Base-by-base conservation (phyloP, 257 asterid genomes). In the Solanum tarapatanum region DNA sequence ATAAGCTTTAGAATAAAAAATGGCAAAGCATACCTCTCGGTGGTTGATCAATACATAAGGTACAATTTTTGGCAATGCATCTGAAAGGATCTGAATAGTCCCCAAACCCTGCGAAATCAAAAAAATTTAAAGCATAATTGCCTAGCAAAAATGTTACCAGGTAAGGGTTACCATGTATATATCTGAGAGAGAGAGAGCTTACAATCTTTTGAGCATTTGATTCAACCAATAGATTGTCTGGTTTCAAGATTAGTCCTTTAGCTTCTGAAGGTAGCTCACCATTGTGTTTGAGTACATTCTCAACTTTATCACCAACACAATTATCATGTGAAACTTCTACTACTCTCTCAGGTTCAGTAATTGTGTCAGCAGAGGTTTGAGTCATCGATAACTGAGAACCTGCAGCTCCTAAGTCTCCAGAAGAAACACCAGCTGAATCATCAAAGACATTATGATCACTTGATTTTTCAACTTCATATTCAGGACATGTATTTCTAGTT, bases 1-100 rank as follows among this genome's bases (percentile, higher is more conserved):
- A 26, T 26, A 23, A 68, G 37, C 43, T 55, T 28, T 26, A 84
- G 30, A 60, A 66, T 1, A 37, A 88, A 83, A 88, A 84, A 69
- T 83, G 35, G 87, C 17, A 41, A 33, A 51, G 64, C 94, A 83
- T 86, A 97, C 99, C 99, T 97, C 99, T 84, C 98, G 94, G 88
- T 97, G 99, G 90, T 96, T 95, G 92, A 97, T 97, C 89, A 97
- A 89, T 86, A 97, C 99, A 89, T 94, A 96, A 30, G 99, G 99
- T 69, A 92, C 94, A 88, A 92, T 92, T 89, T 97, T 97, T 30
- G 99, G 99, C 91, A 97, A 90, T 82, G 99, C 94, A 92, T 97
- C 91, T 86, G 99, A 92, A 87, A 97, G 98, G 90, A 97, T 93
- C 93, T 96, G 99, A 91, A 97, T 95, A 84, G 99, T 93, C 89